phyloP scores from a whole-genome alignment of 768 basidiomycete species.

The Boletales sp. region DNA sequence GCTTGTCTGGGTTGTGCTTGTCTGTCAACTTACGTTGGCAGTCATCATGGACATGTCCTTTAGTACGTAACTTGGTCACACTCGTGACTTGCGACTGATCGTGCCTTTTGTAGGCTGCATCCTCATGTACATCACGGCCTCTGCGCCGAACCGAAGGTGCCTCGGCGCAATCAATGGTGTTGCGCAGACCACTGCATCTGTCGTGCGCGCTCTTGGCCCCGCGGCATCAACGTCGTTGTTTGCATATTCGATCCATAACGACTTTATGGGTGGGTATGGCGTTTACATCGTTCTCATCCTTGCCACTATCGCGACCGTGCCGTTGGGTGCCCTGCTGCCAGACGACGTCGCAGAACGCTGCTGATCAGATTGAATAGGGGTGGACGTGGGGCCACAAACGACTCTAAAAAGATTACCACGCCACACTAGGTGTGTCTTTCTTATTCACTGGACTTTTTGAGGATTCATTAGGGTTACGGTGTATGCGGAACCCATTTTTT shows the following conservation, averaged over 20 bases:
- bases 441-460: slow-evolving; percentile 5
- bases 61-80: slow-evolving; percentile 18
- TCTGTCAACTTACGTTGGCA: slow-evolving; percentile 21
- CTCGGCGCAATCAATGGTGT: slow-evolving; percentile 69
- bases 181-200: slow-evolving; percentile 28
- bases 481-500: not conserved
- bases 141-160: slow-evolving; percentile 62
- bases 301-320: slow-evolving; percentile 12
- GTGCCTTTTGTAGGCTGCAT: slow-evolving; percentile 47
- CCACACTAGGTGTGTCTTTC: slow-evolving; percentile 7
- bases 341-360: slow-evolving; percentile 14
- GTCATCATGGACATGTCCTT: slow-evolving; percentile 31
- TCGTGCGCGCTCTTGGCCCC: slow-evolving; percentile 33
- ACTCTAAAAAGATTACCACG: not conserved
- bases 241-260: slow-evolving; percentile 33
- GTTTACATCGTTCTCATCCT: slow-evolving; percentile 32
- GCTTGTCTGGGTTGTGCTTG: slow-evolving; percentile 27
- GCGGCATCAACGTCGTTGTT: slow-evolving; percentile 33
- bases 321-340: slow-evolving; percentile 20
- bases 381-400: not conserved
- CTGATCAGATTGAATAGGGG: slow-evolving; percentile 1
- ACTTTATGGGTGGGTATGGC: slow-evolving; percentile 35
- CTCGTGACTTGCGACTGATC: slow-evolving; percentile 2
- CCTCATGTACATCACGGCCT: slow-evolving; percentile 64
- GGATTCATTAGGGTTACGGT: not conserved